Conservation (phyloP, 2,329 filamentous ascomycete genomes). For the Fonsecaea erecta region DNA sequence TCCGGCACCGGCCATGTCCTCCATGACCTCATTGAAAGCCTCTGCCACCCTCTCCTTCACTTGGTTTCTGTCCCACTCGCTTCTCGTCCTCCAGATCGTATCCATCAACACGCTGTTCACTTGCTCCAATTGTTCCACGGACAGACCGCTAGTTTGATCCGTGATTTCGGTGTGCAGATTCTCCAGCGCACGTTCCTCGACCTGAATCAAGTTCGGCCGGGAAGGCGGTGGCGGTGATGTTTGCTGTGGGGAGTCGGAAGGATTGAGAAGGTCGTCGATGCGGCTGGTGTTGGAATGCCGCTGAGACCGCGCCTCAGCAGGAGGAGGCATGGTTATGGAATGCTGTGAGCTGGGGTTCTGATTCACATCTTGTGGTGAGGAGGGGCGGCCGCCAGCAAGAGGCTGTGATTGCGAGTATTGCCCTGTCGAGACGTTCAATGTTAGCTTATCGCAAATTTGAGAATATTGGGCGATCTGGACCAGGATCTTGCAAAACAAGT, state of each 20-base stretch:
- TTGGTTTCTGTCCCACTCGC: constrained; percentile 80
- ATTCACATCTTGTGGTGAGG: constrained; percentile 25
- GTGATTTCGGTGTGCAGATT: constrained; percentile 59
- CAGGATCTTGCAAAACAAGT: not conserved
- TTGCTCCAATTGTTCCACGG: constrained; percentile 93
- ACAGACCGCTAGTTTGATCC: constrained; percentile 72
- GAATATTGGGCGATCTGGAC: too few species aligned
- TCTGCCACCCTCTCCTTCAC: constrained; percentile 68
- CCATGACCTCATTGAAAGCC: constrained; percentile 47
- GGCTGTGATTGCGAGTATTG: constrained; percentile 32
- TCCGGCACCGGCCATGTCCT: constrained; percentile 38
- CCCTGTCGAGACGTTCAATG: constrained; percentile 34
- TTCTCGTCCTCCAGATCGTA: constrained; percentile 77
- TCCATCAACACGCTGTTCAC: constrained; percentile 91
- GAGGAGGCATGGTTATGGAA: constrained; percentile 20
- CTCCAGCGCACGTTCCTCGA: constrained; percentile 24
- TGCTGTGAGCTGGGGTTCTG: constrained; percentile 19
- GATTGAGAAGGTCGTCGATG: constrained; percentile 35
- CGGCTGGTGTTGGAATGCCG: constrained; percentile 18
- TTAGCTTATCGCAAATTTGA: not conserved
- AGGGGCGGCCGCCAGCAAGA: constrained; percentile 6
- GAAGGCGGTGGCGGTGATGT: constrained; percentile 1
- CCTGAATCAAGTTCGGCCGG: constrained; percentile 29
- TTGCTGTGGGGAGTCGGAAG: constrained; percentile 20
- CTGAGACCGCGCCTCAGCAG: constrained; percentile 1